Percentiles rank a stretch among this genome's conserved stretches.
These are phyloP conservation scores for Macrotyloma uniflorum DNA, from an alignment of 306 rosid genomes.

Conservation along the genomic window DNA sequence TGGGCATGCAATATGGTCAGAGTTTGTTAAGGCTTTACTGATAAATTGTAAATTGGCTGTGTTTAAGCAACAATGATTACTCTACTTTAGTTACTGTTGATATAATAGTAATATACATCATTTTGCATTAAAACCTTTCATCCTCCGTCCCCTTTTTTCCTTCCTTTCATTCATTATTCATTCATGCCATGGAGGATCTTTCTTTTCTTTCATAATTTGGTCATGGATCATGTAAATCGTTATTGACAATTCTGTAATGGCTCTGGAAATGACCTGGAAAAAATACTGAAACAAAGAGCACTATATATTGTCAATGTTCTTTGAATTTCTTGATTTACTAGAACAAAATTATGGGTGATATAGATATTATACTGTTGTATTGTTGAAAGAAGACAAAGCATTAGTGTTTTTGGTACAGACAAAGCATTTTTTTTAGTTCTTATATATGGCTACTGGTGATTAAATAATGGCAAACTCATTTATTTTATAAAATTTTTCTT, in stretches of 20 bases:
- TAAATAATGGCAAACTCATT: background rate
- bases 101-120: constrained; percentile 16
- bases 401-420: background rate
- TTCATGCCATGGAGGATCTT: background rate
- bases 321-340: background rate
- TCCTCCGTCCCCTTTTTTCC: background rate
- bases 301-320: background rate
- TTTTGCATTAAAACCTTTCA: background rate
- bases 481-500: background rate
- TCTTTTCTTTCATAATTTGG: background rate
- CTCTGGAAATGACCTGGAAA: background rate
- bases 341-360: background rate
- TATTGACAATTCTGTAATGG: background rate
- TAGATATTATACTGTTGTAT: background rate
- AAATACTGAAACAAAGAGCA: background rate
- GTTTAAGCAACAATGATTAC: background rate
- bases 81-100: background rate
- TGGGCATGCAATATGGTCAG: background rate
- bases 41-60: constrained; percentile 14
- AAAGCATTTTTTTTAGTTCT: background rate
- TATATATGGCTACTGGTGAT: background rate
- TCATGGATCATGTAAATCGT: background rate
- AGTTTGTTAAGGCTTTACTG: background rate
- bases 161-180: background rate
- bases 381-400: background rate